phyloP scores from a whole-genome alignment of 495 filamentous ascomycete genomes.

The Parachaetomium inaequale region DNA sequence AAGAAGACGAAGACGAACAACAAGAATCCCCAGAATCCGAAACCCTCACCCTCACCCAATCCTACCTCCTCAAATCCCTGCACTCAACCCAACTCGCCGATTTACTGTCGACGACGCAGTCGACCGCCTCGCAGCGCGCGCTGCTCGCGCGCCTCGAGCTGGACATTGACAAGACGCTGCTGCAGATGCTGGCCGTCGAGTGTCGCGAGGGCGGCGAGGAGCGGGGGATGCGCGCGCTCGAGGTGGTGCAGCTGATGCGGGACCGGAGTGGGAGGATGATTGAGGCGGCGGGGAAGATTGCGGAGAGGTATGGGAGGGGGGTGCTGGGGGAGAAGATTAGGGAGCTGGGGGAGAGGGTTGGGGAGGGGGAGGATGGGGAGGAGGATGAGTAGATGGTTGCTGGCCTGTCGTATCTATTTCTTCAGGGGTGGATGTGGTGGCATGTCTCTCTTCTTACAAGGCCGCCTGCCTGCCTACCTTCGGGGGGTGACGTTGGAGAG shows the following conservation, averaged over 20 bases:
- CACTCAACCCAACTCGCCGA: conserved; percentile 69
- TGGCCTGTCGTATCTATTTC: too few species aligned
- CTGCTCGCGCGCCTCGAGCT: conserved; percentile 66
- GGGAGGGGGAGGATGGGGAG: background rate
- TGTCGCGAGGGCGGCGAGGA: conserved; percentile 84
- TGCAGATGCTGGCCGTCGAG: conserved; percentile 86
- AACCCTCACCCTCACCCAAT: conserved; percentile 61
- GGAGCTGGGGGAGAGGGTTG: conserved; percentile 61
- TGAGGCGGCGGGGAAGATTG: conserved; percentile 80
- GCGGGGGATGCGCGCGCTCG: conserved; percentile 87
- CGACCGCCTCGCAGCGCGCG: conserved; percentile 56
- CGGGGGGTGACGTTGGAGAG: too few species aligned
- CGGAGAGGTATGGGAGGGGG: conserved; percentile 68
- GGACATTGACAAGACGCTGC: conserved; percentile 78
- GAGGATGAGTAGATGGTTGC: background rate
- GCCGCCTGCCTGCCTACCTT: too few species aligned
- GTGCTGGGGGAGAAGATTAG: conserved; percentile 83
- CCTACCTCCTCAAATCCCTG: conserved; percentile 70
- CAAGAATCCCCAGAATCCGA: conserved; percentile 40
- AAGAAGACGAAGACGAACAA: conserved; percentile 15
- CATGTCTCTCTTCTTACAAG: too few species aligned
- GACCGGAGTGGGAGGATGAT: conserved; percentile 79
- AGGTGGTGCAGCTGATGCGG: conserved; percentile 70
- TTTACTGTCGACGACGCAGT: conserved; percentile 48
- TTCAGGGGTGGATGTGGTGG: background rate